Base-by-base conservation (phyloP, 805 yeast genomes). In the Wickerhamomyces chaumierensis region DNA sequence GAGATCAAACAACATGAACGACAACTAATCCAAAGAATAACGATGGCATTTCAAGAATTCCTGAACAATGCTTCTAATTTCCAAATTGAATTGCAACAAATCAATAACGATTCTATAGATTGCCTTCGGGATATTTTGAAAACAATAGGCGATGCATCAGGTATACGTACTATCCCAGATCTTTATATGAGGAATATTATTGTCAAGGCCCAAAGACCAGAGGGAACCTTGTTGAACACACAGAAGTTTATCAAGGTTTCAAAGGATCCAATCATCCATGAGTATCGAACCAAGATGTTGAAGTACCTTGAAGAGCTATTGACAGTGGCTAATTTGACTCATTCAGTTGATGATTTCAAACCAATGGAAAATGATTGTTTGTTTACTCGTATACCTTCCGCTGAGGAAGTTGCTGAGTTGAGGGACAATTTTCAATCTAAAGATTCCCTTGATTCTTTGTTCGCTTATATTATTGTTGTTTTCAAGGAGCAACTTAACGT, bases 1-100 rank as follows among this genome's bases (percentile, higher is more conserved):
- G 79, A 75, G 40, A 68, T 73, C 2, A 50, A 66, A 13, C 56
- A 55, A 29, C 75, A 73, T 45, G 75, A 73, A 45, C 55, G 66
- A 27, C 62, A 63, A 34, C 66, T 76, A 13, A 75, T 75, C 45
- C 63, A 57, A 14, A 64, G 64, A 4, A 60, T 76, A 5, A 68
- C 75, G 28, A 62, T 63, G 20, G 69, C 76, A 2, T 71, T 76
- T 23, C 56, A 63, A 17, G 60, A 63, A 42, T 72, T 61, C 40
- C 52, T 61, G 19, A 46, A 55, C 2, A 60, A 58, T 23, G 65
- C 71, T 1, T 56, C 58, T 35, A 45, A 51, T 5, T 68, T 64
- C 41, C 61, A 60, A 52, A 53, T 53, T 16, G 47, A 44, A 13
- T 44, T 65, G 14, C 49, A 48, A 1, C 39, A 43, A 8, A 56